Percentiles rank a stretch among this genome's conserved stretches.
These are phyloP conservation scores for Chaetomiaceae sp. DNA, from an alignment of 2,329 filamentous ascomycete genomes.

Conservation along the genomic window DNA sequence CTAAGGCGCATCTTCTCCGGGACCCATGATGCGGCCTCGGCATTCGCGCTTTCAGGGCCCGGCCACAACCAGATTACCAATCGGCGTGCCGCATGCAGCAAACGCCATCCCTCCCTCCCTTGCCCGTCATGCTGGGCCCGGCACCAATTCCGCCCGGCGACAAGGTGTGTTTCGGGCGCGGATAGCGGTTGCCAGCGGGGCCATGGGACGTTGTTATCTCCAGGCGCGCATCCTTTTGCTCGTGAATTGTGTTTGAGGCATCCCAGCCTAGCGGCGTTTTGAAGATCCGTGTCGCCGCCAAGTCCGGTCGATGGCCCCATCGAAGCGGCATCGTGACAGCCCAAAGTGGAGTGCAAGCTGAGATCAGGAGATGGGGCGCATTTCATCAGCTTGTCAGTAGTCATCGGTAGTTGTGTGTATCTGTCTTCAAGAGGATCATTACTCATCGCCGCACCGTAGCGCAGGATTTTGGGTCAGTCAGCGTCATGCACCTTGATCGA, in stretches of 20 bases:
- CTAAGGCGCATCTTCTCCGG: not conserved
- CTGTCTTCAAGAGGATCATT: no score
- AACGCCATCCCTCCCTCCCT: not conserved
- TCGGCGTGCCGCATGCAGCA: not conserved
- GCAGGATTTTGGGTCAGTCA: no score
- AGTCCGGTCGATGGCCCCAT: not conserved
- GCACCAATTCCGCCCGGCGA: not conserved
- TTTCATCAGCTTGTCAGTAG: not conserved
- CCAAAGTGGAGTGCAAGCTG: not conserved
- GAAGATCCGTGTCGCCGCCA: constrained; percentile 2
- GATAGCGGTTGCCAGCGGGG: not conserved
- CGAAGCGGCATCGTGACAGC: not conserved
- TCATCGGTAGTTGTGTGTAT: no score
- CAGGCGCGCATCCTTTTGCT: not conserved
- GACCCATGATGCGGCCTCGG: constrained; percentile 8
- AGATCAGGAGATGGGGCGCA: not conserved
- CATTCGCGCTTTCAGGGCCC: constrained; percentile 14
- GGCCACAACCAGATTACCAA: constrained; percentile 1
- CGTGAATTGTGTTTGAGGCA: not conserved
- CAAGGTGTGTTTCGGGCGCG: not conserved
- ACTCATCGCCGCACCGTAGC: not conserved
- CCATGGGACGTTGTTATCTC: not conserved
- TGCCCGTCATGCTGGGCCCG: not conserved
- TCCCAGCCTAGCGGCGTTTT: not conserved
- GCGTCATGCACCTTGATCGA: no score